Conservation (phyloP, 768 basidiomycete genomes). For the Phlebiopsis gigantea region DNA sequence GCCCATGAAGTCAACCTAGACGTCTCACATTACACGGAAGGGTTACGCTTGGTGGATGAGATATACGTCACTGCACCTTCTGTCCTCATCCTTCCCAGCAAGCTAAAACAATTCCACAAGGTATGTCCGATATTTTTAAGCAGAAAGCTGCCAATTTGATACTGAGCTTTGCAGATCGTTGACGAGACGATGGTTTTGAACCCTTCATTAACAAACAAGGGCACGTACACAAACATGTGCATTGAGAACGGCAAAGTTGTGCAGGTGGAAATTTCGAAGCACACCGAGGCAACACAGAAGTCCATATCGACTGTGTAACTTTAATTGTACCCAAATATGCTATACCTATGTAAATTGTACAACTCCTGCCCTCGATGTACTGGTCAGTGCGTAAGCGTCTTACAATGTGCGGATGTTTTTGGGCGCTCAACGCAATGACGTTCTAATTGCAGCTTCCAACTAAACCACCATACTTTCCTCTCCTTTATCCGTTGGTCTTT, state of each 20-base stretch:
- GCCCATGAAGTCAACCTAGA: slow-evolving; percentile 86
- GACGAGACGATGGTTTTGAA: slow-evolving; percentile 79
- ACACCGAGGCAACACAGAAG: neutral
- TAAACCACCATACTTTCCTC: neutral
- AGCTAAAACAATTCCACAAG: slow-evolving; percentile 87
- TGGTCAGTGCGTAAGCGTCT: too few relatives aligned
- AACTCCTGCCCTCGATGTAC: too few relatives aligned
- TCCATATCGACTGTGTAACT: too few relatives aligned
- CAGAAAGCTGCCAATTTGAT: neutral
- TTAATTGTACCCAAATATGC: neutral
- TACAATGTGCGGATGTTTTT: too few relatives aligned
- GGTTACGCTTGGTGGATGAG: slow-evolving; percentile 30
- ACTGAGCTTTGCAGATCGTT: slow-evolving; percentile 48
- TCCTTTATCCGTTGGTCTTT: neutral
- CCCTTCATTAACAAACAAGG: slow-evolving; percentile 71
- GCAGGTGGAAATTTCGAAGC: neutral
- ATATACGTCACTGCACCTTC: slow-evolving; percentile 56
- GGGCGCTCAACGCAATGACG: neutral
- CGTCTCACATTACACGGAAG: slow-evolving; percentile 60
- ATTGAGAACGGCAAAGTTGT: neutral
- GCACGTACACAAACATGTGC: slow-evolving; percentile 37
- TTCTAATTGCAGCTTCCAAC: neutral
- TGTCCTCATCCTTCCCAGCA: slow-evolving; percentile 82
- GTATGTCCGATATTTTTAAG: slow-evolving; percentile 33
- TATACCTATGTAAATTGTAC: too few relatives aligned